Conservation (phyloP, 2,329 filamentous ascomycete genomes). For the Fusarium tanahbumbuense region DNA sequence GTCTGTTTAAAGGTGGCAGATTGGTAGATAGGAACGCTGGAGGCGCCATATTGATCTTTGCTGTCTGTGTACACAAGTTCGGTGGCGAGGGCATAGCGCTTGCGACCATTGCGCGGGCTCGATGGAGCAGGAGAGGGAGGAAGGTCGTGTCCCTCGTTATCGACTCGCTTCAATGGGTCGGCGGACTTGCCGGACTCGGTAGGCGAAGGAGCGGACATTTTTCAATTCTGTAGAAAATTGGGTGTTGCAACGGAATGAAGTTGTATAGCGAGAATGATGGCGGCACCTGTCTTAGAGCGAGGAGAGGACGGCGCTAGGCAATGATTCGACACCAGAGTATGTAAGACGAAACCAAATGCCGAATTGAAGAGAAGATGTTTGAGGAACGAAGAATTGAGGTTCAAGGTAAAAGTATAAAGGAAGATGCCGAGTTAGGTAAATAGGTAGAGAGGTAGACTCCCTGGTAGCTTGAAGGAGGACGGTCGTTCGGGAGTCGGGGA, state of each 20-base stretch:
- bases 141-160: conserved; percentile 85
- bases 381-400: conserved; percentile 18
- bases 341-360: not conserved
- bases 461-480: conserved; percentile 14
- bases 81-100: conserved; percentile 91
- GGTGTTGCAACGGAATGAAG: conserved; percentile 3
- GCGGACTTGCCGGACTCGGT: conserved; percentile 49
- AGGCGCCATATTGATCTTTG: conserved; percentile 96
- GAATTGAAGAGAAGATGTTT: conserved; percentile 11
- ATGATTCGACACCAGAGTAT: not conserved
- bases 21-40: conserved; percentile 97
- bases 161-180: conserved; percentile 68
- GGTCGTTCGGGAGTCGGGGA: conserved; percentile 45
- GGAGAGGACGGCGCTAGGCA: conserved; percentile 4
- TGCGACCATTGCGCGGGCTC: conserved; percentile 82
- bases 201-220: conserved; percentile 43
- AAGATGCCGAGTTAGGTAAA: conserved; percentile 22
- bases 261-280: conserved; percentile 3
- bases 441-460: not conserved
- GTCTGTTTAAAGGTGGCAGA: conserved; percentile 98
- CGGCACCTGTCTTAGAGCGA: conserved; percentile 4
- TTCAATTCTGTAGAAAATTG: not conserved
- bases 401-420: conserved; percentile 10
- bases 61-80: conserved; percentile 97
- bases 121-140: conserved; percentile 94